These are phyloP conservation scores for Metarhizium anisopliae DNA, from an alignment of 2,329 filamentous ascomycete genomes.

Conservation along the genomic window DNA sequence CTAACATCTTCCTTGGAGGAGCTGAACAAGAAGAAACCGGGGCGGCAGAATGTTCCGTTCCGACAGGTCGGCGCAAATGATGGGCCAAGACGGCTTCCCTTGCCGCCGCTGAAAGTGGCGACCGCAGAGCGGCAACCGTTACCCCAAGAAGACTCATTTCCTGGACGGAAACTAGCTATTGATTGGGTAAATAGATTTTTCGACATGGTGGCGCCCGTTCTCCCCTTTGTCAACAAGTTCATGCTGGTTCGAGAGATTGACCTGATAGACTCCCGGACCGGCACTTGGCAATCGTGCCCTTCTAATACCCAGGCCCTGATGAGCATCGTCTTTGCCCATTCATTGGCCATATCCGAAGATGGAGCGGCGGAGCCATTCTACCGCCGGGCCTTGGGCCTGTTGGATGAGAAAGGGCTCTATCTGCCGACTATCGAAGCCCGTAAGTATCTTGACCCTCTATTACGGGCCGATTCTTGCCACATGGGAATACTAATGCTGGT, in stretches of 20 bases:
- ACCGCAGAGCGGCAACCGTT: not conserved
- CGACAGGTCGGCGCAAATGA: not conserved
- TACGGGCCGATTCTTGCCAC: not conserved
- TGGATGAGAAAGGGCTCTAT: conserved; percentile 17
- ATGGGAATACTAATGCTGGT: not conserved
- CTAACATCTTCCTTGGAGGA: conserved; percentile 17
- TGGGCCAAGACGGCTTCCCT: conserved; percentile 1
- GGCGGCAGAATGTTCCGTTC: conserved; percentile 7
- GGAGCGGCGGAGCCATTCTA: conserved; percentile 18
- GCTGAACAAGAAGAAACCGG: conserved; percentile 9
- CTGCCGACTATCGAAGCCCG: conserved; percentile 13
- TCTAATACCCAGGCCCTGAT: conserved; percentile 13
- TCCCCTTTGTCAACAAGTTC: conserved; percentile 16
- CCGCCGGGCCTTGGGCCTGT: conserved; percentile 13
- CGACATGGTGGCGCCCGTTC: conserved; percentile 18
- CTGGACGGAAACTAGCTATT: conserved; percentile 9
- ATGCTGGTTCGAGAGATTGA: conserved; percentile 13
- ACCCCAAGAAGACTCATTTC: conserved; percentile 8
- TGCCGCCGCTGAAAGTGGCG: not conserved
- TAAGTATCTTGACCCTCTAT: conserved; percentile 1
- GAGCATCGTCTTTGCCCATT: conserved; percentile 20
- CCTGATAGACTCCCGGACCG: conserved; percentile 6
- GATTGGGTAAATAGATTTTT: conserved; percentile 17
- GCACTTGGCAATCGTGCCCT: conserved; percentile 4
- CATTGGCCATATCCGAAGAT: conserved; percentile 12